These are phyloP conservation scores for Miscanthus lutarioriparius DNA, from an alignment of 176 grass and related monocot genomes.

Conservation along the genomic window DNA sequence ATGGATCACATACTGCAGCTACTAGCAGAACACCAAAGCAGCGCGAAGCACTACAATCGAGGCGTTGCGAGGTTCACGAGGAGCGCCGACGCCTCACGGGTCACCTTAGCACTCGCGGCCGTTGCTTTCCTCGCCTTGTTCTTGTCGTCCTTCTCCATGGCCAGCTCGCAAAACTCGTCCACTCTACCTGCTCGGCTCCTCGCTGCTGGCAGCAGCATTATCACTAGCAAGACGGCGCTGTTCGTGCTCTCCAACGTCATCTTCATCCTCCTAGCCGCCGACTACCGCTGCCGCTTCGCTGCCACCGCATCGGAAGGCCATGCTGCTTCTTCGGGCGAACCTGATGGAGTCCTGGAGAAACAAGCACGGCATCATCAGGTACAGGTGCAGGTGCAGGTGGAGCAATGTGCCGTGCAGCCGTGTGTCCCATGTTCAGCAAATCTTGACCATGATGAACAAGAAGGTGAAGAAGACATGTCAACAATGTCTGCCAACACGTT, in stretches of 20 bases:
- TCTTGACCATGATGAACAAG: not conserved
- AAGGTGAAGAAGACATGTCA: no score
- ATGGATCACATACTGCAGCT: conserved; percentile 37
- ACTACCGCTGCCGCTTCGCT: conserved; percentile 3
- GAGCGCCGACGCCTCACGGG: not conserved
- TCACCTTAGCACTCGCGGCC: not conserved
- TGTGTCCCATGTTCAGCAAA: not conserved
- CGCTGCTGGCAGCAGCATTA: not conserved
- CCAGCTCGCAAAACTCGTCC: not conserved
- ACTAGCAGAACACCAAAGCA: not conserved
- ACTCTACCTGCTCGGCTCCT: not conserved
- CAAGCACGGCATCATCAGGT: not conserved
- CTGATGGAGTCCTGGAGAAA: not conserved
- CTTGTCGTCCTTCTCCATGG: not conserved
- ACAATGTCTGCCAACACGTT: not conserved
- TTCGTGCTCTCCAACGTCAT: conserved; percentile 35
- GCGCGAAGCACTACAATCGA: not conserved
- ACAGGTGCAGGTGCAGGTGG: not conserved
- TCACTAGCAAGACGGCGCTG: conserved; percentile 25
- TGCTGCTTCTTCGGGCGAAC: not conserved
- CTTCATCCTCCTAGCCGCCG: conserved; percentile 34
- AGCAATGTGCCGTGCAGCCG: not conserved
- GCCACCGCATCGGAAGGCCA: not conserved
- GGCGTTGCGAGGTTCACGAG: not conserved
- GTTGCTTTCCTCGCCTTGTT: not conserved